Evolutionary conservation across 2,329 filamentous ascomycete species (phyloP), one percentile per base, ranked within the genome.

Genomic region (Trichoderma harzianum): DNA sequence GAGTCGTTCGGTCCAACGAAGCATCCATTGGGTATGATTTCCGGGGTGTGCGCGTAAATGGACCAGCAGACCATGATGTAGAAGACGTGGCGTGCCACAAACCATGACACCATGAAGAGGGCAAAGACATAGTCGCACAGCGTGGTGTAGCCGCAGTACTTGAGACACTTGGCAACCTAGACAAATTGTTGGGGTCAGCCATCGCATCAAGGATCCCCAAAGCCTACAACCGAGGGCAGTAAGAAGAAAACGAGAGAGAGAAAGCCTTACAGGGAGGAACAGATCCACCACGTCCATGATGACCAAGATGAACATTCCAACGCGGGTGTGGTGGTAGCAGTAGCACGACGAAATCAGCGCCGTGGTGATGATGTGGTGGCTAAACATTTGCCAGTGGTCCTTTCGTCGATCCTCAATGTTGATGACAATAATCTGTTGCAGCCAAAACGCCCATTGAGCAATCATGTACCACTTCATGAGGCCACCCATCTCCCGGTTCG

Each of bases 301-400:
- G 69, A 94, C 92, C 65, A 99, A 85, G 73, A 98, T 94, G 62
- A 97, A 87, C 78, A 95, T 96, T 69, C 94, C 95, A 32, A 97
- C 93, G 61, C 93, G 92, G 71, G 92, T 97, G 79, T 94, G 91
- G 78, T 95, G 91, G 80, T 97, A 97, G 75, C 90, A 89, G 80
- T 98, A 98, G 75, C 92, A 95, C 36, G 90, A 88, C 71, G 90
- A 90, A 74, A 99, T 90, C 58, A 99, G 89, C 6, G 86, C 85
- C 78, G 91, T 93, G 24, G 96, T 99, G 79, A 98, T 90, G 79
- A 98, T 89, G 83, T 99, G 96, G 81, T 98, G 96, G 21, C 90
- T 91, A 76, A 98, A 90, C 96, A 98, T 98, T 82, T 98, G 95
- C 84, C 90, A 92, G 82, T 98, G 92, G 78, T 99, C 96, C 84